phyloP scores from a whole-genome alignment of 2,329 filamentous ascomycete genomes.

The Colletotrichum lindemuthianum region DNA sequence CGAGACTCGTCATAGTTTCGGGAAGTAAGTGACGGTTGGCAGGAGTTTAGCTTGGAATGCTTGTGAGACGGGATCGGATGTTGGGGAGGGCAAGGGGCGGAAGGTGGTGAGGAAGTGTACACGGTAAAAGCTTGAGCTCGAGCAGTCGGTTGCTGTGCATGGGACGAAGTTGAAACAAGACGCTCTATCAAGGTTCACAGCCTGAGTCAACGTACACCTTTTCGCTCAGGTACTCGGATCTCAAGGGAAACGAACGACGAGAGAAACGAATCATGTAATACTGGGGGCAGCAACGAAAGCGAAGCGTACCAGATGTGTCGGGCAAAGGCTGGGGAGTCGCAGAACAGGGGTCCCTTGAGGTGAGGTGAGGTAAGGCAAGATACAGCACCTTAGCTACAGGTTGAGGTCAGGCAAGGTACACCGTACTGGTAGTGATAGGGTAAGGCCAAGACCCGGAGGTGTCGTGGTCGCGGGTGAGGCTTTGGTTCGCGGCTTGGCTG shows the following conservation, averaged over 20 bases:
- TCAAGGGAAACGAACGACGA: background rate
- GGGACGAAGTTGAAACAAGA: constrained; percentile 12
- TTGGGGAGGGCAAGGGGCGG: constrained; percentile 1
- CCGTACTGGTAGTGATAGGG: constrained; percentile 16
- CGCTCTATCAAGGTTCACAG: no score
- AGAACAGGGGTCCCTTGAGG: no score
- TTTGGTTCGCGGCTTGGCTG: constrained; percentile 24
- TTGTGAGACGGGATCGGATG: constrained; percentile 12
- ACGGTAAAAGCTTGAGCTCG: background rate
- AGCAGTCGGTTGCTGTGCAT: constrained; percentile 17
- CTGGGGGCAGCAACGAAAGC: no score
- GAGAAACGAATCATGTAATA: background rate
- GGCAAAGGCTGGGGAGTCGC: background rate
- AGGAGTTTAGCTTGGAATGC: constrained; percentile 29
- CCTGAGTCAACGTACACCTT: no score
- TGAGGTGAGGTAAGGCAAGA: no score
- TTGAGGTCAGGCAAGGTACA: background rate
- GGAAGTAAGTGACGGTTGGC: constrained; percentile 3
- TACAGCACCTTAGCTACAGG: no score
- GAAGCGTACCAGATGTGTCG: background rate
- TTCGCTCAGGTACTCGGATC: no score
- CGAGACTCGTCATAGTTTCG: constrained; percentile 77
- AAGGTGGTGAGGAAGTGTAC: background rate
- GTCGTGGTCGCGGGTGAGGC: constrained; percentile 19
- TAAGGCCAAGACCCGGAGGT: constrained; percentile 9